These are phyloP conservation scores for Backusella liffmaniae DNA, from an alignment of 192 early-diverging fungal species.

Conservation along the genomic window DNA sequence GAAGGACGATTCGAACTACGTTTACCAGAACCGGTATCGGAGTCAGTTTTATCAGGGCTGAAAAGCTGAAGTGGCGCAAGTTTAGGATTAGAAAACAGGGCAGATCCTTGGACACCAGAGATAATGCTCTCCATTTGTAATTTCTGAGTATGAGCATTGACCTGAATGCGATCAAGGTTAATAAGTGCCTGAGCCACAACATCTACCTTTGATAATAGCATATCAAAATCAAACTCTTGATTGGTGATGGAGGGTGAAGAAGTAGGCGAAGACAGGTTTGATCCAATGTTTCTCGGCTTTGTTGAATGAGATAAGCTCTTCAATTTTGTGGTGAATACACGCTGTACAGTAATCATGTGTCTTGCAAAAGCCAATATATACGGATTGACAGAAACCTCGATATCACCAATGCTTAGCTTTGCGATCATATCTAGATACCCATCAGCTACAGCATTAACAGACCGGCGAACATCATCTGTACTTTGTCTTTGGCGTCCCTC, in stretches of 20 bases:
- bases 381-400: conserved; percentile 46
- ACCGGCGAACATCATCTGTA: neutral
- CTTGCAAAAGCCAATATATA: conserved; percentile 52
- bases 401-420: conserved; percentile 35
- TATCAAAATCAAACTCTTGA: conserved; percentile 2
- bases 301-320: conserved; percentile 30
- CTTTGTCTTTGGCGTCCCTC: neutral
- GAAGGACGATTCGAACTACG: conserved; percentile 26
- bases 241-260: neutral
- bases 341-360: conserved; percentile 55
- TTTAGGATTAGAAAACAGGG: conserved; percentile 42
- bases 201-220: conserved; percentile 41
- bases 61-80: neutral
- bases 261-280: neutral
- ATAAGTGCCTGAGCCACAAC: conserved; percentile 47
- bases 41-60: conserved; percentile 18
- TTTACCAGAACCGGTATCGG: conserved; percentile 36
- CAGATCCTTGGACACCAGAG: conserved; percentile 43
- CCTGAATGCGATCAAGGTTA: conserved; percentile 38
- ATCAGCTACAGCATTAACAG: neutral
- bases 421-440: conserved; percentile 48
- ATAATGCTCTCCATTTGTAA: conserved; percentile 39
- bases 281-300: neutral
- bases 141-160: conserved; percentile 48
- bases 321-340: conserved; percentile 47